Evolutionary conservation across 495 filamentous ascomycete species (phyloP), one percentile per base, ranked within the genome.

Genomic region (Podospora appendiculata): DNA sequence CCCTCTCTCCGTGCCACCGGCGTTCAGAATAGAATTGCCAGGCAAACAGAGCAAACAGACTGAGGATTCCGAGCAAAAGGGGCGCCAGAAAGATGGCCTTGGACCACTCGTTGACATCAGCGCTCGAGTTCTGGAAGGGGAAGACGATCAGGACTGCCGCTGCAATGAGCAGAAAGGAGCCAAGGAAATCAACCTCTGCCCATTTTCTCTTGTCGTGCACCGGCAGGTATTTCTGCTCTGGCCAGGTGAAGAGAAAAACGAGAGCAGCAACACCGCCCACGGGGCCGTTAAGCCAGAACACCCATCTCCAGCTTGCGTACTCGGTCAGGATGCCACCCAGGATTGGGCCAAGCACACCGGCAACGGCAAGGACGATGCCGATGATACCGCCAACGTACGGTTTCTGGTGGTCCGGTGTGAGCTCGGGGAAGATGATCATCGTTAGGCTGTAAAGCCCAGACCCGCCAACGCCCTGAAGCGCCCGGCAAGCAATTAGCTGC

Each of bases 241-340:
- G 72, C 69, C 82, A 72, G 6, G 71, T 66, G 0, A 79, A 50
- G 41, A 73, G 59, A 41, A 84, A 70, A 2, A 80, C 52, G 0
- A 76, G 50, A 3, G 74, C 66, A 1, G 79, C 76, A 1, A 66
- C 64, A 50, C 61, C 71, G 50, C 79, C 79, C 5, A 81, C 58
- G 45, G 79, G 78, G 5, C 65, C 68, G 35, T 87, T 87, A 65
- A 88, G 79, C 79, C 79, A 87, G 62, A 84, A 88, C 1, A 73
- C 72, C 84, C 85, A 88, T 45, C 84, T 60, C 85, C 85, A 88
- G 16, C 70, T 73, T 0, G 80, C 63, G 19, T 75, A 71, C 42
- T 86, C 58, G 0, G 84, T 78, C 53, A 88, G 75, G 0, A 77
- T 62, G 17, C 85, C 85, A 7, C 85, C 84, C 6, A 87, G 62